These are phyloP conservation scores for Schoenoplectus triqueter DNA, from an alignment of 202 grass and related monocot species.

Conservation along the genomic window DNA sequence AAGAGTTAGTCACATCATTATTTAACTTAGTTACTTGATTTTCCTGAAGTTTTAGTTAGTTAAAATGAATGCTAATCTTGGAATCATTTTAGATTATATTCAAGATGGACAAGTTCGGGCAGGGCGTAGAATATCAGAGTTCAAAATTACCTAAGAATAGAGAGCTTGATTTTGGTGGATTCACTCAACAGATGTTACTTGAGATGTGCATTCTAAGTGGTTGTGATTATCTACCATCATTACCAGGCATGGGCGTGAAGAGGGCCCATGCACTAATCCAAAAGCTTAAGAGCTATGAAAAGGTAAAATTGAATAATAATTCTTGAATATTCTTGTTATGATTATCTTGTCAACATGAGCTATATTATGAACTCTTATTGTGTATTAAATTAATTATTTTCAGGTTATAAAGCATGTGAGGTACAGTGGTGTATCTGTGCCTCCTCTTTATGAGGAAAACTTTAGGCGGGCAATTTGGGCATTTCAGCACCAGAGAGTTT, in stretches of 20 bases:
- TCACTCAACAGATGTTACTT: constrained; percentile 84
- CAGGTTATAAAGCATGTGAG: constrained; percentile 91
- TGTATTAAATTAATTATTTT: constrained; percentile 41
- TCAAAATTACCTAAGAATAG: constrained; percentile 65
- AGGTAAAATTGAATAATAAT: constrained; percentile 61
- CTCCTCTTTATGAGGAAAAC: constrained; percentile 84
- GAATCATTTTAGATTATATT: constrained; percentile 80
- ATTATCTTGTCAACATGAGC: neutral
- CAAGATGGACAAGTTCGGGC: constrained; percentile 99
- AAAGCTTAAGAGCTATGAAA: constrained; percentile 80
- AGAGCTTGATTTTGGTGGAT: constrained; percentile 84
- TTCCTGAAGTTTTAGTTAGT: constrained; percentile 23
- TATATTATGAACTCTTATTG: neutral
- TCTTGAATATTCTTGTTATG: neutral
- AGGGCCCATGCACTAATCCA: constrained; percentile 83
- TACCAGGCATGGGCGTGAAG: constrained; percentile 96
- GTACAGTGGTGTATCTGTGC: constrained; percentile 68
- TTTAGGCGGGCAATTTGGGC: constrained; percentile 87
- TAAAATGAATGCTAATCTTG: constrained; percentile 33
- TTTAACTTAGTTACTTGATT: constrained; percentile 26
- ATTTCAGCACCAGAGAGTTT: constrained; percentile 94
- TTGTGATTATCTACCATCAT: constrained; percentile 90
- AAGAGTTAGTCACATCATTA: constrained; percentile 61
- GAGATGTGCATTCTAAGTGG: constrained; percentile 99
- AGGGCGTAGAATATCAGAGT: constrained; percentile 85